Evolutionary conservation across 768 basidiomycete genomes (phyloP).

Genomic region (Lactifluus rugatus): DNA sequence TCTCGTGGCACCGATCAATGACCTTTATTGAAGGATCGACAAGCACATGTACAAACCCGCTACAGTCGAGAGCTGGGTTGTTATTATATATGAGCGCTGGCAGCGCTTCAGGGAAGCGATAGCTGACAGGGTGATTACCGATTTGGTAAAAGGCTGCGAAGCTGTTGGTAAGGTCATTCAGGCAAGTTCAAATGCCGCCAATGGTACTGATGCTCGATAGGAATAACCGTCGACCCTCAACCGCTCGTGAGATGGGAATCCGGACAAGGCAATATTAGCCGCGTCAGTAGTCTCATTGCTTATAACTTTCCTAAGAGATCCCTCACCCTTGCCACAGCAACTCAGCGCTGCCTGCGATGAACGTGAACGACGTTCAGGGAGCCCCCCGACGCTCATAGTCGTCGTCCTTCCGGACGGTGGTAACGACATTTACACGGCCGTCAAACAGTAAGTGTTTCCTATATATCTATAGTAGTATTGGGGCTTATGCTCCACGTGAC

Average conservation of each 20-base stretch:
- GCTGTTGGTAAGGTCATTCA: constrained; percentile 45
- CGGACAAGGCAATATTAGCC: constrained; percentile 43
- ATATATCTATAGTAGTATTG: too few relatives aligned
- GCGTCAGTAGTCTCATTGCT: neutral
- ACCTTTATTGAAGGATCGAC: constrained; percentile 49
- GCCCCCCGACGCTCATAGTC: constrained; percentile 19
- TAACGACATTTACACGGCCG: constrained; percentile 62
- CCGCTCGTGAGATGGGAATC: constrained; percentile 42
- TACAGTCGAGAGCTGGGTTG: constrained; percentile 45
- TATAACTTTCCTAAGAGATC: neutral
- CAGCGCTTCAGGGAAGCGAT: constrained; percentile 39
- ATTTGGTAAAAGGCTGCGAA: constrained; percentile 37
- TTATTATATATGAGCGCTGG: constrained; percentile 56
- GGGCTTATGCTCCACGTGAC: neutral
- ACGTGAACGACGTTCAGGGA: constrained; percentile 31
- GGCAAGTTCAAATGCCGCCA: neutral
- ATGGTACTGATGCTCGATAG: constrained; percentile 27
- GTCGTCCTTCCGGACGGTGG: constrained; percentile 30
- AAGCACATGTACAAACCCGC: constrained; percentile 55
- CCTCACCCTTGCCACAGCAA: constrained; percentile 27
- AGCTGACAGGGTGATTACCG: constrained; percentile 44
- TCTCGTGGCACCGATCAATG: neutral
- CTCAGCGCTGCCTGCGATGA: constrained; percentile 42
- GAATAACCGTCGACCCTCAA: constrained; percentile 43
- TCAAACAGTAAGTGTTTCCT: constrained; percentile 60